Evolutionary conservation across 805 yeast species (phyloP), one percentile per base, ranked within the genome.

Genomic region (Priceomyces haplophilus): DNA sequence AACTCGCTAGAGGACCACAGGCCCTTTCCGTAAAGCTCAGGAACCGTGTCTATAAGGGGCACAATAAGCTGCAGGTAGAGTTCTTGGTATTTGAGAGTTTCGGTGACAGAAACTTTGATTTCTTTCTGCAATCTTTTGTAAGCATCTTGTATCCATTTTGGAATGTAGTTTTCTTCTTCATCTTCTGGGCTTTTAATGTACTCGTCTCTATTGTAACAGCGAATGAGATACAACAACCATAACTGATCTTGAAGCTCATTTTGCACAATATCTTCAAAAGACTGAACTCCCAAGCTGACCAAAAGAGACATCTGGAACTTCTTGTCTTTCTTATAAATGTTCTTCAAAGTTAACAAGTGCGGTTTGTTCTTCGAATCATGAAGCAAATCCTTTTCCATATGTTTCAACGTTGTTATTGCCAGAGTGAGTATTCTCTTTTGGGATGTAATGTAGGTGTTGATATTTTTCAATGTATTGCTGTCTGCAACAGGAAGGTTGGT

Each of bases 191-290:
- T 59, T 7, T 52, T 55, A 6, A 40, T 42, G 42, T 71, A 67
- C 12, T 55, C 59, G 3, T 56, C 50, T 35, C 64, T 66, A 55
- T 82, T 83, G 43, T 69, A 64, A 44, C 78, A 74, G 51, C 88
- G 69, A 27, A 85, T 76, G 19, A 85, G 64, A 79, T 83, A 85
- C 31, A 85, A 59, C 16, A 82, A 58, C 59, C 85, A 65, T 2
- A 76, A 75, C 50, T 82, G 84, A 43, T 81, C 82, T 44, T 79
- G 62, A 36, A 79, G 69, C 33, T 72, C 67, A 34, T 76, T 66
- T 2, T 60, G 67, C 2, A 73, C 53, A 12, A 85, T 52, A 36
- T 77, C 80, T 3, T 78, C 82, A 51, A 73, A 80, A 16, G 71
- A 67, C 3, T 75, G 59, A 8, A 79, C 71, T 7, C 88, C 90